Evolutionary conservation across 148 eudicot genomes (phyloP).

Genomic region (Arbutus unedo): DNA sequence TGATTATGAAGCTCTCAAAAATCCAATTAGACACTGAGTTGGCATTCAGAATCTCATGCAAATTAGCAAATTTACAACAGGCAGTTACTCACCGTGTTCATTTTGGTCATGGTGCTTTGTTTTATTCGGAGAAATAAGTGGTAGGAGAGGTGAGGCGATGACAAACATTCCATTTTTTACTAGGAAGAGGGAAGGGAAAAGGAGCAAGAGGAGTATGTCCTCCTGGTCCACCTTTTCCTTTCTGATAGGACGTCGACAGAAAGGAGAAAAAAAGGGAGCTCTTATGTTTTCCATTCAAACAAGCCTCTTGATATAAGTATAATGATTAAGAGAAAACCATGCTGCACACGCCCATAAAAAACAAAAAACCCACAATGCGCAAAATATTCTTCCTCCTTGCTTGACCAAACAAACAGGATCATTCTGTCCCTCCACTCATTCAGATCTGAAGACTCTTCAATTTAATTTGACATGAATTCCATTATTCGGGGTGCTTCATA

Average conservation of each 20-base stretch:
- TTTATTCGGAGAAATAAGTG: not conserved
- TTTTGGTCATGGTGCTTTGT: not conserved
- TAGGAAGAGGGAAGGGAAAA: not conserved
- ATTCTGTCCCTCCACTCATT: not conserved
- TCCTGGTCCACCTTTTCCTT: not conserved
- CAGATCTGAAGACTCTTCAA: not conserved
- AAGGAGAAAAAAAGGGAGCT: not conserved
- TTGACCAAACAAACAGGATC: not conserved
- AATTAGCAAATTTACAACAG: conserved; percentile 1
- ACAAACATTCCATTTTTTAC: not conserved
- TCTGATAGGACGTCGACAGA: not conserved
- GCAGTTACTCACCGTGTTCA: not conserved
- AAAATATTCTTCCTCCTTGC: conserved; percentile 1
- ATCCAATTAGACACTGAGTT: not conserved
- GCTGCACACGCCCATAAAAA: too few relatives aligned
- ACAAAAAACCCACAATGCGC: not conserved
- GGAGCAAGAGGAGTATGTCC: not conserved
- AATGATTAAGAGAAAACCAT: not conserved
- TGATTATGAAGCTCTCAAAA: not conserved
- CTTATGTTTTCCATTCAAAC: not conserved
- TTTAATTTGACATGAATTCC: not conserved
- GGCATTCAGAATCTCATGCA: not conserved
- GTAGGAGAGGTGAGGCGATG: not conserved
- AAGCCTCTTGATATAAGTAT: not conserved
- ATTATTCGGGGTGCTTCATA: not conserved